A percentile compares a stretch with the other conserved stretches of the same genome.
These are phyloP conservation scores for Termitomyces bulborhizus DNA, from an alignment of 768 basidiomycete species.

Conservation along the genomic window DNA sequence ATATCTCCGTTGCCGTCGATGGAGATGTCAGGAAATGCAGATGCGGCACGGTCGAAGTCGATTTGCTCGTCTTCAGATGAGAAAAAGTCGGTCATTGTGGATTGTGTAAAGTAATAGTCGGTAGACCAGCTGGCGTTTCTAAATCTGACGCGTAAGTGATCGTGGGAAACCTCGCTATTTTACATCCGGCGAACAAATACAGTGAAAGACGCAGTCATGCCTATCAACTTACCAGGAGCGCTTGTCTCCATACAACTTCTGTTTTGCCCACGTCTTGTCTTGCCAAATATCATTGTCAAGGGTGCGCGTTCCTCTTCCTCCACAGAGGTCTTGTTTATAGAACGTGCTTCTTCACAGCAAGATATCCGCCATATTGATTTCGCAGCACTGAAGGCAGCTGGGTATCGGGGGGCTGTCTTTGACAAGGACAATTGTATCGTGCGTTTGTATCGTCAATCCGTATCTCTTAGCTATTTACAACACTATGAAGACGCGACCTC, in stretches of 20 bases:
- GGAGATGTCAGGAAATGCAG: conserved; percentile 81
- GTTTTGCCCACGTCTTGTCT: conserved; percentile 56
- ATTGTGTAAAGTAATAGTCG: conserved; percentile 1
- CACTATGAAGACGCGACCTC: conserved; percentile 66
- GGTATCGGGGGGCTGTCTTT: conserved; percentile 87
- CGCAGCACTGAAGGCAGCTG: conserved; percentile 58
- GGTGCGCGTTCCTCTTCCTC: conserved; percentile 33
- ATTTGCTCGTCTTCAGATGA: conserved; percentile 45
- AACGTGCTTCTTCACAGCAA: conserved; percentile 38
- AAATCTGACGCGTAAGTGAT: neutral
- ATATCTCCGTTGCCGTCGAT: conserved; percentile 62
- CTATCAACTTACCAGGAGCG: conserved; percentile 66
- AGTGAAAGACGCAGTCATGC: conserved; percentile 36
- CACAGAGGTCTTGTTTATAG: conserved; percentile 1
- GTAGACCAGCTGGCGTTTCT: neutral
- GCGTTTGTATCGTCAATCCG: conserved; percentile 18
- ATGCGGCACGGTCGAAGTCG: conserved; percentile 77
- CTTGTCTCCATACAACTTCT: conserved; percentile 68
- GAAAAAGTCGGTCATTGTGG: conserved; percentile 24
- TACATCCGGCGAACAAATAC: neutral
- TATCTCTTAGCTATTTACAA: neutral
- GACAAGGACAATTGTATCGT: conserved; percentile 99
- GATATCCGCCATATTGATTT: conserved; percentile 87
- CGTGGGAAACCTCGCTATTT: conserved; percentile 17
- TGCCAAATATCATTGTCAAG: conserved; percentile 62